phyloP scores from a whole-genome alignment of 805 yeast genomes.

The Martiniozyma abietophila region DNA sequence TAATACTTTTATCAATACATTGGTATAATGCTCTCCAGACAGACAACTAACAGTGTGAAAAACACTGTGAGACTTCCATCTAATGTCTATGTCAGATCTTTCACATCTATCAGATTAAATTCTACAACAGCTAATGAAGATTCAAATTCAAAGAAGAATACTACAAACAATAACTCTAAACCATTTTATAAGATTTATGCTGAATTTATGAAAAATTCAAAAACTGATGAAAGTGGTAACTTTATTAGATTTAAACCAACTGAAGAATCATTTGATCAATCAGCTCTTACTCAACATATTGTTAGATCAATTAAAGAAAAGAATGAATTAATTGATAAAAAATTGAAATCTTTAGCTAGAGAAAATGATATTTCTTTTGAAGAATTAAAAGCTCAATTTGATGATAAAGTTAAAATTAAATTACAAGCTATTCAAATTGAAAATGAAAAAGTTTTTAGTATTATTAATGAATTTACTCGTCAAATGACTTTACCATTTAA shows the following conservation, averaged over 20 bases:
- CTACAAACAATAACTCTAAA: not conserved
- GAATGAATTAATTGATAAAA: slow-evolving; percentile 18
- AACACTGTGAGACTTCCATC: not conserved
- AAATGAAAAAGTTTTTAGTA: slow-evolving; percentile 9
- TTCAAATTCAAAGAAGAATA: not conserved
- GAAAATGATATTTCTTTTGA: slow-evolving; percentile 14
- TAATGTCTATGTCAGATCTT: slow-evolving; percentile 1
- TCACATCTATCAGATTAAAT: slow-evolving; percentile 4
- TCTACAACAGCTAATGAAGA: slow-evolving; percentile 2
- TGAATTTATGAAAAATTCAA: slow-evolving; percentile 10
- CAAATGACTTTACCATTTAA: slow-evolving; percentile 13
- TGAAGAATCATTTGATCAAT: slow-evolving; percentile 16
- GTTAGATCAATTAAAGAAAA: slow-evolving; percentile 15
- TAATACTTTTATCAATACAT: not conserved
- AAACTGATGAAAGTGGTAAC: slow-evolving; percentile 19
- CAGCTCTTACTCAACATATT: slow-evolving; percentile 17
- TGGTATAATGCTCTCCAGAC: slow-evolving; percentile 9
- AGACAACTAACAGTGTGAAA: slow-evolving; percentile 3
- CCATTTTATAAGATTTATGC: slow-evolving; percentile 10
- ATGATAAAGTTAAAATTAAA: slow-evolving; percentile 16
- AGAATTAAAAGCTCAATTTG: slow-evolving; percentile 16
- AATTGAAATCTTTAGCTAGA: slow-evolving; percentile 18
- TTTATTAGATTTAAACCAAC: slow-evolving; percentile 16
- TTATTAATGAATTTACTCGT: slow-evolving; percentile 13
- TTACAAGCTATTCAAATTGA: slow-evolving; percentile 4